phyloP scores from a whole-genome alignment of 192 early-diverging fungal genomes.

The Coemansia sp. region DNA sequence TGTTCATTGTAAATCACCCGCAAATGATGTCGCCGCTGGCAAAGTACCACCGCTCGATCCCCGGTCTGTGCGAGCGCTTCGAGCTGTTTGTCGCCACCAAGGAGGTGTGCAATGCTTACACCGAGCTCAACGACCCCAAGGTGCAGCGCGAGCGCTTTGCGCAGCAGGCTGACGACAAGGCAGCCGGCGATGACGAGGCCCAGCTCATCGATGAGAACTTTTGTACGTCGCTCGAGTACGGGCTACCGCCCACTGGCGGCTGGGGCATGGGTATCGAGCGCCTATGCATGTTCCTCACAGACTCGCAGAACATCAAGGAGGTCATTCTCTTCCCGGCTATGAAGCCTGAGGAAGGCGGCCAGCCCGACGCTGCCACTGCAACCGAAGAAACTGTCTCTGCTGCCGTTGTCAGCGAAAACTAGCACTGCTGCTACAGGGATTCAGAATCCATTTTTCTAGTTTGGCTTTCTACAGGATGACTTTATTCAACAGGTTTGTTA shows the following conservation, averaged over 20 bases:
- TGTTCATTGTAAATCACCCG: slow-evolving; percentile 97
- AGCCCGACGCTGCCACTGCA: not conserved
- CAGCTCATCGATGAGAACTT: slow-evolving; percentile 98
- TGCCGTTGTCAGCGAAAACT: not conserved
- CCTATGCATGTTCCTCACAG: slow-evolving; percentile 97
- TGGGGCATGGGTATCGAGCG: slow-evolving; percentile 97
- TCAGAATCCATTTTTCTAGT: no score
- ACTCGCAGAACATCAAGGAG: slow-evolving; percentile 98
- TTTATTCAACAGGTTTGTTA: no score
- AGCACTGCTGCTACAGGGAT: not conserved
- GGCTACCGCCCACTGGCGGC: slow-evolving; percentile 92
- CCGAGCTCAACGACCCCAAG: slow-evolving; percentile 99
- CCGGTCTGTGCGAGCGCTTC: slow-evolving; percentile 96
- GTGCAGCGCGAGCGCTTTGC: slow-evolving; percentile 98
- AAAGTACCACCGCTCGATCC: slow-evolving; percentile 88
- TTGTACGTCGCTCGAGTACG: slow-evolving; percentile 95
- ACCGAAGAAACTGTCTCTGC: not conserved
- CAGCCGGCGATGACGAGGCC: slow-evolving; percentile 97
- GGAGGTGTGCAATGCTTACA: slow-evolving; percentile 99
- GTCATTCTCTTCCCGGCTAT: slow-evolving; percentile 73
- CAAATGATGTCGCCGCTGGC: slow-evolving; percentile 99
- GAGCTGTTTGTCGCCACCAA: slow-evolving; percentile 99
- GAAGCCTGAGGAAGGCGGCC: slow-evolving; percentile 61
- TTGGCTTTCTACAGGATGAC: no score
- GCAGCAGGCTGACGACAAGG: slow-evolving; percentile 97